Evolutionary conservation across 192 early-diverging fungal species (phyloP), one percentile per base, ranked within the genome.

Genomic region (Coemansia sp.): DNA sequence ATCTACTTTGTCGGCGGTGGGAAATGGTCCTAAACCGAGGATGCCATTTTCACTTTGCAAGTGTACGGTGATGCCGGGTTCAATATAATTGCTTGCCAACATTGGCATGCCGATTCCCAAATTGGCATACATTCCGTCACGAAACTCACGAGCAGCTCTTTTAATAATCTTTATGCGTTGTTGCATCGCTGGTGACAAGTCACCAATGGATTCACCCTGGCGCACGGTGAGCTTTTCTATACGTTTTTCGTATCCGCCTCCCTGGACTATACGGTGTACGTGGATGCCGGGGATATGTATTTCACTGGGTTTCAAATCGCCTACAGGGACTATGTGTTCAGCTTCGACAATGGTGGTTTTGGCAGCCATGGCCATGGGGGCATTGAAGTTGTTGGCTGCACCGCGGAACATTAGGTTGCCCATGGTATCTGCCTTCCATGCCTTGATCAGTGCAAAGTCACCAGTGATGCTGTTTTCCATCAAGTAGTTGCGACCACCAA

Each of bases 21-120:
- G 87, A 76, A 85, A 89, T 17, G 87, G 87, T 18, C 82, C 82
- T 24, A 89, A 75, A 1, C 84, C 85, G 3, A 89, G 65, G 33
- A 89, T 82, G 51, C 87, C 87, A 61, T 89, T 89, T 53, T 89
- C 87, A 51, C 66, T 73, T 67, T 89, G 87, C 51, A 89, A 50
- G 26, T 84, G 73, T 24, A 89, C 83, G 10, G 61, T 79, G 24
- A 86, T 84, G 20, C 77, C 81, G 15, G 74, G 66, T 32, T 77
- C 71, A 32, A 89, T 78, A 63, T 81, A 89, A 72, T 87, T 87
- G 67, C 72, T 75, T 11, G 84, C 83, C 5, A 85, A 76, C 79
- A 86, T 86, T 25, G 87, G 87, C 82, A 88, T 88, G 38, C 86
- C 86, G 20, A 86, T 85, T 25, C 86, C 84, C 13, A 86, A 64